Conservation (phyloP, 148 eudicot species). For the Amaranthus cruentus region DNA sequence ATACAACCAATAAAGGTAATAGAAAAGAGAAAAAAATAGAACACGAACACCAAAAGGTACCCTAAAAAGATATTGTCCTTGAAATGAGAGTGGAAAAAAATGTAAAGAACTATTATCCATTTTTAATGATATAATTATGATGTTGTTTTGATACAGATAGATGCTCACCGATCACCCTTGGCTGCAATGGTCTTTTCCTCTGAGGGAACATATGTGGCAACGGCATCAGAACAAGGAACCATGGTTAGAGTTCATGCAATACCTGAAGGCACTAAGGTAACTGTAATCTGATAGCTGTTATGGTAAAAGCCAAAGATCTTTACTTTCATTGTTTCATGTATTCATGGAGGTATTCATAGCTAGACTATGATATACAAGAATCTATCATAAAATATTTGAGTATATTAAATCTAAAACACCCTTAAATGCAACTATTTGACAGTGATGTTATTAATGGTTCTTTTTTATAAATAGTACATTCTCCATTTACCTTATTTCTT, state of each 20-base stretch:
- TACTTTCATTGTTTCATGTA: slow-evolving; percentile 4
- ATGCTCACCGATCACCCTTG: slow-evolving; percentile 86
- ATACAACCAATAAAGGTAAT: too few species aligned
- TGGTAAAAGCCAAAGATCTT: neutral
- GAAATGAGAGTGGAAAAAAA: neutral
- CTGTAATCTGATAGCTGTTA: neutral
- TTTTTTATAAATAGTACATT: too few species aligned
- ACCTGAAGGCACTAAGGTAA: slow-evolving; percentile 85
- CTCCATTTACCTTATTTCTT: too few species aligned
- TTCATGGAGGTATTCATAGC: neutral
- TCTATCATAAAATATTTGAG: neutral
- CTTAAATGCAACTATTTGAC: neutral
- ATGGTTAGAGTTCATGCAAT: slow-evolving; percentile 75
- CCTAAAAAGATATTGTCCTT: neutral
- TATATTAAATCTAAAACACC: neutral
- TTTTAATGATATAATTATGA: slow-evolving; percentile 6
- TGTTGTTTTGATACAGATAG: slow-evolving; percentile 51
- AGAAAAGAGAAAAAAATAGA: too few species aligned
- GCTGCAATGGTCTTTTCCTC: slow-evolving; percentile 75
- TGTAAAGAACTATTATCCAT: neutral
- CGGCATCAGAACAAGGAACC: slow-evolving; percentile 98
- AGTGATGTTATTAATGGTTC: neutral
- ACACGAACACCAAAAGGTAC: too few species aligned
- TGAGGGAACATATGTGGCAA: slow-evolving; percentile 77
- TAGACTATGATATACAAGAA: neutral